phyloP scores from a whole-genome alignment of 2,329 filamentous ascomycete species.

The Aureobasidium sp. region DNA sequence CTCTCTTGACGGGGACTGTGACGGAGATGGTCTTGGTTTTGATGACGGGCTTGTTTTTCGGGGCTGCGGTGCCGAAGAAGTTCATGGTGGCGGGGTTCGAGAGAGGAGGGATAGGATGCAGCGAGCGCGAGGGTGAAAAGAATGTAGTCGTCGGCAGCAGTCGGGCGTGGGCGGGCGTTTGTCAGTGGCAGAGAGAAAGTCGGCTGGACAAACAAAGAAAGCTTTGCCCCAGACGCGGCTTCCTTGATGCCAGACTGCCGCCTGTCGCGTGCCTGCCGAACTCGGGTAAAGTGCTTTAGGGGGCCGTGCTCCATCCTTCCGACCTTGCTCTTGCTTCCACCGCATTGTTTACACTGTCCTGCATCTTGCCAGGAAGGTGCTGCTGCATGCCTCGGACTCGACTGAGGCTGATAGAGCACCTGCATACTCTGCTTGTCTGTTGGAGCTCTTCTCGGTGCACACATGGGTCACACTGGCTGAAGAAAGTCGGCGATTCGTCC shows the following conservation, averaged over 20 bases:
- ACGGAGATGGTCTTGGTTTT: conserved; percentile 8
- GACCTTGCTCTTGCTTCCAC: neutral
- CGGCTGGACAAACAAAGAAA: neutral
- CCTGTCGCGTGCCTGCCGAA: neutral
- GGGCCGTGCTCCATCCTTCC: neutral
- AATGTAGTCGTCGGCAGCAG: conserved; percentile 3
- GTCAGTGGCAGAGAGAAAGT: neutral
- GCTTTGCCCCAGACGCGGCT: conserved; percentile 2
- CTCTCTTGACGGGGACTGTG: conserved; percentile 5
- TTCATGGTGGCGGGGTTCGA: neutral
- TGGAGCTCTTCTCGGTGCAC: neutral
- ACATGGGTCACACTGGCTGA: too few relatives aligned
- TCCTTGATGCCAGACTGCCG: neutral
- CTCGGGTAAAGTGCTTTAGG: conserved; percentile 1
- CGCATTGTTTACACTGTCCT: neutral
- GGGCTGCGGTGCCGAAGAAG: conserved; percentile 11
- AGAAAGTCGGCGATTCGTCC: neutral
- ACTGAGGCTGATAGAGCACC: neutral
- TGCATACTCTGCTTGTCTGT: too few relatives aligned
- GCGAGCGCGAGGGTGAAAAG: neutral
- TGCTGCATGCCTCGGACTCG: neutral
- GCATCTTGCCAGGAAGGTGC: neutral
- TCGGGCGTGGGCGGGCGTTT: neutral
- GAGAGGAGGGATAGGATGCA: neutral
- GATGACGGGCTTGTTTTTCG: conserved; percentile 14